Percentiles rank a stretch among this genome's conserved stretches.
These are phyloP conservation scores for Trichoderma gracile DNA, from an alignment of 2,329 filamentous ascomycete species.

Conservation along the genomic window DNA sequence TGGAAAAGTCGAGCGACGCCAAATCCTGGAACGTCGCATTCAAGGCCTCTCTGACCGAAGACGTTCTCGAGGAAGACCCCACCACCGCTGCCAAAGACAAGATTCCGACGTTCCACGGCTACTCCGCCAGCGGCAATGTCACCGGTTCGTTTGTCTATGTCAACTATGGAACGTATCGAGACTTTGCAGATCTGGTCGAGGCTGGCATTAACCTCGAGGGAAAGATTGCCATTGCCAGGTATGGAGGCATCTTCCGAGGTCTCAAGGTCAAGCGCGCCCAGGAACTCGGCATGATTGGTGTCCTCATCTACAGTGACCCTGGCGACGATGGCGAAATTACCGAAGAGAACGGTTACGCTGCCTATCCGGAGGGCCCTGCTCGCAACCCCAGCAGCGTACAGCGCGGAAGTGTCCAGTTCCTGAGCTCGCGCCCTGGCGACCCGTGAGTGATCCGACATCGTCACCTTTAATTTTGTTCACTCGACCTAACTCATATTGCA, in stretches of 20 bases:
- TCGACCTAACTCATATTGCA: conserved; percentile 27
- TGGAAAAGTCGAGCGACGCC: conserved; percentile 48
- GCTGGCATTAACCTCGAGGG: conserved; percentile 75
- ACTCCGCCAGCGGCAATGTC: conserved; percentile 89
- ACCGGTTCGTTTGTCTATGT: conserved; percentile 84
- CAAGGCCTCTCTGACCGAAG: conserved; percentile 79
- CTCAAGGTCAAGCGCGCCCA: conserved; percentile 91
- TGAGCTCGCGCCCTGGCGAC: conserved; percentile 70
- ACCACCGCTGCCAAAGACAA: conserved; percentile 71
- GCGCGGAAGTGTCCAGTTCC: conserved; percentile 79
- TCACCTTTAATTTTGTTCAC: conserved; percentile 25
- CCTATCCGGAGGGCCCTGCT: conserved; percentile 84
- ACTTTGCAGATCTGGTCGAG: conserved; percentile 78
- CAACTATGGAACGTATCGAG: conserved; percentile 85
- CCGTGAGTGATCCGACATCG: conserved; percentile 49
- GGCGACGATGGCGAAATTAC: conserved; percentile 83
- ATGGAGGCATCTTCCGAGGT: conserved; percentile 83
- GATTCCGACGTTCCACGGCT: conserved; percentile 91
- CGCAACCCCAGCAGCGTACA: conserved; percentile 88
- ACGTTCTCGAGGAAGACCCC: conserved; percentile 78
- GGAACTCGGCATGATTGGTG: conserved; percentile 85
- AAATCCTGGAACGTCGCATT: conserved; percentile 64
- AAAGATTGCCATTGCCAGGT: conserved; percentile 84
- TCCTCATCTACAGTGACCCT: conserved; percentile 82
- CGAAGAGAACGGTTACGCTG: conserved; percentile 73